A percentile compares a stretch with the other conserved stretches of the same genome.
These are phyloP conservation scores for Exophiala calicioides DNA, from an alignment of 2,329 filamentous ascomycete genomes.

Conservation along the genomic window DNA sequence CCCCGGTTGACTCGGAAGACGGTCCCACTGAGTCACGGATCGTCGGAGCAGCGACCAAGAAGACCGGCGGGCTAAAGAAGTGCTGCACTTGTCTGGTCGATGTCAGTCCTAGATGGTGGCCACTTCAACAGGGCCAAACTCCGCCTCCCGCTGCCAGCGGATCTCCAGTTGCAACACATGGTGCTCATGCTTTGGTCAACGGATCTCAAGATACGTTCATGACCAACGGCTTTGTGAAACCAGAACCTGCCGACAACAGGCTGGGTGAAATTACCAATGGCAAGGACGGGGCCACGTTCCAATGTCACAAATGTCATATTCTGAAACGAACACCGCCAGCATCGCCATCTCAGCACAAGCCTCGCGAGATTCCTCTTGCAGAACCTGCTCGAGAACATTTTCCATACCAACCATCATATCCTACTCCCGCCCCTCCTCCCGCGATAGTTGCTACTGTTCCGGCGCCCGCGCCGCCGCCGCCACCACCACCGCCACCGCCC, in stretches of 20 bases:
- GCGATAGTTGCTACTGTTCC: constrained; percentile 42
- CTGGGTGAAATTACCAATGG: constrained; percentile 32
- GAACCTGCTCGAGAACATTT: constrained; percentile 21
- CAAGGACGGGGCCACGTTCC: constrained; percentile 51
- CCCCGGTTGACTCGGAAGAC: constrained; percentile 19
- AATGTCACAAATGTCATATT: constrained; percentile 74
- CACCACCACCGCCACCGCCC: constrained; percentile 37
- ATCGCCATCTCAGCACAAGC: constrained; percentile 30
- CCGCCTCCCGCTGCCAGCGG: constrained; percentile 16
- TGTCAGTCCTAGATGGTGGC: constrained; percentile 62
- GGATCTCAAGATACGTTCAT: constrained; percentile 16
- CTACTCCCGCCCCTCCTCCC: constrained; percentile 41
- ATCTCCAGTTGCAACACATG: constrained; percentile 3
- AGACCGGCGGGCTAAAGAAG: constrained; percentile 31
- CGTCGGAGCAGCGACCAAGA: constrained; percentile 3
- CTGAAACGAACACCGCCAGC: constrained; percentile 40
- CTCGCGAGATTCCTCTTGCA: constrained; percentile 29
- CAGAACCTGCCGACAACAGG: constrained; percentile 30
- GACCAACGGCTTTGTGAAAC: constrained; percentile 30
- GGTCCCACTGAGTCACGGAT: constrained; percentile 5
- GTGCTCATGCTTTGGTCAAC: constrained; percentile 4
- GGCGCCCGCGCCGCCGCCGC: constrained; percentile 24
- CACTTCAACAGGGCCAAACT: constrained; percentile 36
- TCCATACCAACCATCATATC: constrained; percentile 34
- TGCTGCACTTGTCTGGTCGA: constrained; percentile 44